Conservation (phyloP, 305 asterid species). For the Galium porrigens region DNA sequence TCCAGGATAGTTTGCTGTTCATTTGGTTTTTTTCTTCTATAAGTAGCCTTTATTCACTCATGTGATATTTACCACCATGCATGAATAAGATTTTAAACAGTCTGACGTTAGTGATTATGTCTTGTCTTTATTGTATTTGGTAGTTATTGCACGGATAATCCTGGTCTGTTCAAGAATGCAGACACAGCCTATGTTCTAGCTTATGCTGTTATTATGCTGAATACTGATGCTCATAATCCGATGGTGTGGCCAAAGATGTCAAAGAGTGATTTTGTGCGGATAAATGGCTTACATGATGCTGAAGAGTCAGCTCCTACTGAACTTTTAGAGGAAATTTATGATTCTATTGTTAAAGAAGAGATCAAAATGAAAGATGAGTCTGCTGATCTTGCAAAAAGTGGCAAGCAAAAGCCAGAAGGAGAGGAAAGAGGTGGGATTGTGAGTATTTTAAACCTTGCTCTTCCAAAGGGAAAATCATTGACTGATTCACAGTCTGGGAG, state of each 20-base stretch:
- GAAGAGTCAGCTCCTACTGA: constrained; percentile 92
- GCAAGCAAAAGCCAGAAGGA: constrained; percentile 65
- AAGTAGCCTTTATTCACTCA: neutral
- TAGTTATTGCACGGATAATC: constrained; percentile 94
- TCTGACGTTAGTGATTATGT: neutral
- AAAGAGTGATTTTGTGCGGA: constrained; percentile 79
- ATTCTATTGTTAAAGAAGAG: constrained; percentile 88
- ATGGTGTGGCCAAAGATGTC: constrained; percentile 99
- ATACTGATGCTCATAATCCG: constrained; percentile 99
- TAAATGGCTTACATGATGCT: constrained; percentile 64
- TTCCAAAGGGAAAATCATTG: constrained; percentile 61
- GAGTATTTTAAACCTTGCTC: constrained; percentile 88
- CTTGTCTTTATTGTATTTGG: constrained; percentile 18
- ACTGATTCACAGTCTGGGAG: constrained; percentile 71
- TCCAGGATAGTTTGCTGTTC: neutral
- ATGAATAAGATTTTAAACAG: neutral
- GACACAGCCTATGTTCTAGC: constrained; percentile 98
- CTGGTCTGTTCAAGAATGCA: constrained; percentile 91
- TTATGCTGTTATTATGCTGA: constrained; percentile 96
- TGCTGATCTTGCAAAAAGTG: constrained; percentile 40
- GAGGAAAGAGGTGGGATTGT: constrained; percentile 79
- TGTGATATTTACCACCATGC: neutral
- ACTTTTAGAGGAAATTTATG: constrained; percentile 91
- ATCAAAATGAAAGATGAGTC: constrained; percentile 95
- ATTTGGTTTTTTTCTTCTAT: neutral